A percentile compares a stretch with the other conserved stretches of the same genome.
These are phyloP conservation scores for Elsinoe arachidis DNA, from an alignment of 2,329 filamentous ascomycete genomes.

Conservation along the genomic window DNA sequence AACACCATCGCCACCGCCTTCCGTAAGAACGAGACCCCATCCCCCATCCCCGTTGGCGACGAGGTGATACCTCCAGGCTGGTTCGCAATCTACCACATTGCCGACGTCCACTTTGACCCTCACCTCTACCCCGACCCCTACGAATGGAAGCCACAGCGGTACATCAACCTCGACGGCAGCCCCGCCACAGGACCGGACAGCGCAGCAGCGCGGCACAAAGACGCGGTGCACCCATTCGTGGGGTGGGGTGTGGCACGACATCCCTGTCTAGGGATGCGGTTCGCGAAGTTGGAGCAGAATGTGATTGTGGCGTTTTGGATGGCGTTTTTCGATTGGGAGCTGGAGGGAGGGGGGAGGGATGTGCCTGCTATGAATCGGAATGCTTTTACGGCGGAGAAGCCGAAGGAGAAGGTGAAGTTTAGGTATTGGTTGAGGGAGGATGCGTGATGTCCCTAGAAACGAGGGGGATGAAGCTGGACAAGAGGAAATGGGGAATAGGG, in stretches of 20 bases:
- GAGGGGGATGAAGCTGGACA: background rate
- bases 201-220: slow-evolving; percentile 13
- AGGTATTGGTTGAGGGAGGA: slow-evolving; percentile 24
- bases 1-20: slow-evolving; percentile 42
- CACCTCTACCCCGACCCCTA: slow-evolving; percentile 41
- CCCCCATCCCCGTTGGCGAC: slow-evolving; percentile 35
- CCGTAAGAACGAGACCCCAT: slow-evolving; percentile 43
- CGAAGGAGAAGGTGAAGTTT: slow-evolving; percentile 28
- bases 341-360: slow-evolving; percentile 30
- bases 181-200: slow-evolving; percentile 16
- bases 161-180: slow-evolving; percentile 27
- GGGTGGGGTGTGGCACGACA: slow-evolving; percentile 30
- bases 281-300: slow-evolving; percentile 47
- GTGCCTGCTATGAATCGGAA: slow-evolving; percentile 32
- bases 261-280: slow-evolving; percentile 37
- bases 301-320: slow-evolving; percentile 44
- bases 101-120: slow-evolving; percentile 43
- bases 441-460: background rate
- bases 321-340: slow-evolving; percentile 40
- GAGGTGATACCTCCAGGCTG: slow-evolving; percentile 44
- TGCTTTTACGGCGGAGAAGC: slow-evolving; percentile 34
- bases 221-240: slow-evolving; percentile 21
- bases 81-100: slow-evolving; percentile 39
- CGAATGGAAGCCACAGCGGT: slow-evolving; percentile 45
- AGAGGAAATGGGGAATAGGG: background rate